Conservation (phyloP, 2,329 filamentous ascomycete species). For the Sordariomycetes sp. region DNA sequence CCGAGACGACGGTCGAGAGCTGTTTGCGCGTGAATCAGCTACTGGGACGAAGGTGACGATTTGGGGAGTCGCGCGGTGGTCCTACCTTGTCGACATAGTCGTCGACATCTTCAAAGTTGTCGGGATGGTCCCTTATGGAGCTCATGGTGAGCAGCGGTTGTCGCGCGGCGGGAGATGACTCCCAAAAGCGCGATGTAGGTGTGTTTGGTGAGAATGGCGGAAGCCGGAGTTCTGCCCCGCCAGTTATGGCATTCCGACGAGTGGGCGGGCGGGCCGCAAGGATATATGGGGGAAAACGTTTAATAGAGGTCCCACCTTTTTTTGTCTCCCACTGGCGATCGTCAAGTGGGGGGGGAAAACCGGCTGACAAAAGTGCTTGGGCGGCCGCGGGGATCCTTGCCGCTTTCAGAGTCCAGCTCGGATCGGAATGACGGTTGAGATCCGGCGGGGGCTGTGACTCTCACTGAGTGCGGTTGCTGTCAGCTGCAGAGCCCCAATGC, state of each 20-base stretch:
- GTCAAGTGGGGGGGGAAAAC: not conserved
- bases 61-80: not conserved
- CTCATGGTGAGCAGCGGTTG: not conserved
- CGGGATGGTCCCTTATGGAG: not conserved
- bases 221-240: not conserved
- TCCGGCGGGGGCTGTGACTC: no score
- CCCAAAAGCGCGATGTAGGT: not conserved
- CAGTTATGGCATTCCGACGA: not conserved
- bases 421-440: no score
- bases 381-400: not conserved
- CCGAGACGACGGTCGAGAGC: not conserved
- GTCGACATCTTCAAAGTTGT: not conserved
- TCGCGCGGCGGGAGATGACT: not conserved
- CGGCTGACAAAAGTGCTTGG: not conserved
- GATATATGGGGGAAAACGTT: not conserved
- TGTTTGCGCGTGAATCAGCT: not conserved
- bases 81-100: not conserved
- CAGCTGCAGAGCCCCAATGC: no score
- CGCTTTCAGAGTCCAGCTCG: not conserved
- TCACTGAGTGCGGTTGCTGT: no score
- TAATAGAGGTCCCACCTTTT: no score
- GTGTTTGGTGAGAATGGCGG: not conserved
- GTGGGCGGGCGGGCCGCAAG: not conserved
- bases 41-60: not conserved
- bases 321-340: not conserved